phyloP scores from a whole-genome alignment of 2,329 filamentous ascomycete species.

The Aspergillus novofumigatus region DNA sequence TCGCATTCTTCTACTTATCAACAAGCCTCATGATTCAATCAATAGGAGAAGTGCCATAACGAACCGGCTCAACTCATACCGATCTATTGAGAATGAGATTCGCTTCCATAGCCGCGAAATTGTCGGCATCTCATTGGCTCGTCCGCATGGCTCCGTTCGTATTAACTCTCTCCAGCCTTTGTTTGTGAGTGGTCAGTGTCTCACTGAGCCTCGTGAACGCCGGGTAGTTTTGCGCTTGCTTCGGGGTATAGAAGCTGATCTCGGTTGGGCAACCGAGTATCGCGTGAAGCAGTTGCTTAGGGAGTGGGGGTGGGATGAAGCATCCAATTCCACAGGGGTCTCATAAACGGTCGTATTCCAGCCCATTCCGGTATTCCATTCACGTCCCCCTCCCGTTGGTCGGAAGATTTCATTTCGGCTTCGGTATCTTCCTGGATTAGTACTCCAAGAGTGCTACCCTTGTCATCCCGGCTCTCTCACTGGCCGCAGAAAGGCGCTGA shows the following conservation, averaged over 20 bases:
- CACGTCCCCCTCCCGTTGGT: not conserved
- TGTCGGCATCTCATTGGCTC: conserved; percentile 55
- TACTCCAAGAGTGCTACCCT: not conserved
- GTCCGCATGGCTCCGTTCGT: conserved; percentile 55
- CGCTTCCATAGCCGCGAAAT: conserved; percentile 59
- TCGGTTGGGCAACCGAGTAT: conserved; percentile 62
- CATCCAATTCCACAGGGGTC: not conserved
- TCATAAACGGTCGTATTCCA: not conserved
- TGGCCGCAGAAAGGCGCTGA: not conserved
- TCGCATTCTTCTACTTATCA: conserved; percentile 39
- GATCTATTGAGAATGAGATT: conserved; percentile 54
- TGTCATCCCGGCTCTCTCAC: not conserved
- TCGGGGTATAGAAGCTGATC: conserved; percentile 57
- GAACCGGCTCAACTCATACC: conserved; percentile 54
- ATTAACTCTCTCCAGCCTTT: conserved; percentile 60
- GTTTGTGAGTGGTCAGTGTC: conserved; percentile 60
- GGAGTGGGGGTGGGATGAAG: conserved; percentile 37
- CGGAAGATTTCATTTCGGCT: not conserved
- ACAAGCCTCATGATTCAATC: conserved; percentile 42
- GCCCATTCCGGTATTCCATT: not conserved
- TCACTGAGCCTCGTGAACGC: conserved; percentile 53
- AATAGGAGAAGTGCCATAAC: conserved; percentile 50
- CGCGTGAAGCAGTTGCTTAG: conserved; percentile 51
- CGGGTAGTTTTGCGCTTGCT: conserved; percentile 53
- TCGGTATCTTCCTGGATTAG: not conserved